phyloP scores from a whole-genome alignment of 139 green algal species.

The Volvox reticuliferus region DNA sequence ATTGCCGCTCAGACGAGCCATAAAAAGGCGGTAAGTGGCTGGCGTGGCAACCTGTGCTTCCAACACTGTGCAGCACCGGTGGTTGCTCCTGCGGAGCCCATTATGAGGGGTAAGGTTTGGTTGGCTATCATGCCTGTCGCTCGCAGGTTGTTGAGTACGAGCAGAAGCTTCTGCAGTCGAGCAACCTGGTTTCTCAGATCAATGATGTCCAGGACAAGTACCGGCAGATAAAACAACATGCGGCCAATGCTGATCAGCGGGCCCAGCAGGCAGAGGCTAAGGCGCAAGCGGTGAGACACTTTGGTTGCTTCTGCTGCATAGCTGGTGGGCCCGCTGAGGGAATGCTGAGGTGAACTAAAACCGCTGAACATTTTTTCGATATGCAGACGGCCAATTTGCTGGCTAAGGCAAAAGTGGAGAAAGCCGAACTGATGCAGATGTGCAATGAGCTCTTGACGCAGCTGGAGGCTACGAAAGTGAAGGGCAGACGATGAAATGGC shows the following conservation, averaged over 20 bases:
- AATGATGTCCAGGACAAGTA: slow-evolving; percentile 1
- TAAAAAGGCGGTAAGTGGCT: slow-evolving; percentile 33
- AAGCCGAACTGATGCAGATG: slow-evolving; percentile 31
- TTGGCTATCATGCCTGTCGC: too few relatives aligned
- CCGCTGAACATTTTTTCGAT: too few relatives aligned
- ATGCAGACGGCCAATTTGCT: too few relatives aligned
- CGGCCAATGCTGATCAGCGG: background rate
- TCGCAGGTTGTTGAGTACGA: slow-evolving; percentile 21
- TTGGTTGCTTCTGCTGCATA: too few relatives aligned
- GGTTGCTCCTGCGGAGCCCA: too few relatives aligned
- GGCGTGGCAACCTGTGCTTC: too few relatives aligned
- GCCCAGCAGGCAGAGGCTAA: background rate
- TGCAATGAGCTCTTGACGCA: slow-evolving; percentile 40
- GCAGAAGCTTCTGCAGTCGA: slow-evolving; percentile 8
- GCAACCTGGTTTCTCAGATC: background rate
- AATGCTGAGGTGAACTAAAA: too few relatives aligned
- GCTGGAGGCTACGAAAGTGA: slow-evolving; percentile 32
- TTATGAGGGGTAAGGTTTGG: too few relatives aligned
- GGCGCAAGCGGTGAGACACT: slow-evolving; percentile 10
- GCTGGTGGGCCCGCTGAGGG: too few relatives aligned
- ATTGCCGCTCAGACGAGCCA: slow-evolving; percentile 3
- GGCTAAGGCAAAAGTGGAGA: background rate
- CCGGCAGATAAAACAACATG: slow-evolving; percentile 7
- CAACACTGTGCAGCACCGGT: too few relatives aligned
- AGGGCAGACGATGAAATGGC: background rate